Evolutionary conservation across 257 asterid species (phyloP).

Genomic region (Solanum ossicruentum): DNA sequence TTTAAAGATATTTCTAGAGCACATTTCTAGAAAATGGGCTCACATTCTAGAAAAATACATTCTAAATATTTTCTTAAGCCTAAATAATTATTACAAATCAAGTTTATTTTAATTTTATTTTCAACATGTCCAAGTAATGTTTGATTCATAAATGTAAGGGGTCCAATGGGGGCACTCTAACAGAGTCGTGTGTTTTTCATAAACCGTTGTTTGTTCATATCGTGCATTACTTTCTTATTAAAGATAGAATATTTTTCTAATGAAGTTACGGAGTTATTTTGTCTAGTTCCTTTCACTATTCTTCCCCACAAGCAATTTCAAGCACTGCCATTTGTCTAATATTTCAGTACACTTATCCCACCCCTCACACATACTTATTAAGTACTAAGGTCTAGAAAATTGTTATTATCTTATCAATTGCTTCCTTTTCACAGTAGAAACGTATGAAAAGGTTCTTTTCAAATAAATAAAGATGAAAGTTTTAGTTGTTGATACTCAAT

Average conservation of each 20-base stretch:
- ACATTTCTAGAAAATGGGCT: too few species aligned
- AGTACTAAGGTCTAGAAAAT: neutral
- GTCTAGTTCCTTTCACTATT: neutral
- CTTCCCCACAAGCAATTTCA: neutral
- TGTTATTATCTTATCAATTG: neutral
- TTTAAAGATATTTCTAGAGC: too few species aligned
- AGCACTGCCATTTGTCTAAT: neutral
- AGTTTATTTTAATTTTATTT: too few species aligned
- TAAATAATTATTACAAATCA: too few species aligned
- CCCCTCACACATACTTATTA: neutral
- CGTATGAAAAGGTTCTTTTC: neutral
- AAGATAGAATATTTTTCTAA: neutral
- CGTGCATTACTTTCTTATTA: neutral
- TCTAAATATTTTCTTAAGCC: too few species aligned
- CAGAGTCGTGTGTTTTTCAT: neutral
- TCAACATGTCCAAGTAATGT: too few species aligned
- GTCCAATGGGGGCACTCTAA: too few species aligned
- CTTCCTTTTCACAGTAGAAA: neutral
- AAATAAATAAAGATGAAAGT: neutral
- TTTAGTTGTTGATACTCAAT: neutral
- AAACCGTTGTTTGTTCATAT: neutral
- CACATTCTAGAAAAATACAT: too few species aligned
- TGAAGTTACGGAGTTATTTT: neutral
- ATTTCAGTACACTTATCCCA: neutral
- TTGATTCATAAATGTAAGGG: too few species aligned